Evolutionary conservation across 1,139 yeast genomes (phyloP), one percentile per base, ranked within the genome.

Genomic region (Diutina sp.): DNA sequence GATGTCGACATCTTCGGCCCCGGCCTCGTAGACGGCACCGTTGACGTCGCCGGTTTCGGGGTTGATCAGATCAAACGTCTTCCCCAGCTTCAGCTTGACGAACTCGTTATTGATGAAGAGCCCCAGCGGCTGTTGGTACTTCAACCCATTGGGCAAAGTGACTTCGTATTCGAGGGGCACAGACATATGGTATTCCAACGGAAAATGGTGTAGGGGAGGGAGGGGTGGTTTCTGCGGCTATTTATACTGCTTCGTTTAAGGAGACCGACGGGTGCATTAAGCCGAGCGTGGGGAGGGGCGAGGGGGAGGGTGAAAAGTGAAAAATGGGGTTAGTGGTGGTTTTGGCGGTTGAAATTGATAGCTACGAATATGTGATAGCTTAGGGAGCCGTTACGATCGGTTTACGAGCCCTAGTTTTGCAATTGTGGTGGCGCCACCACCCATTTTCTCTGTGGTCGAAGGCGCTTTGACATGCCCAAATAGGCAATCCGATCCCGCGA

Each of bases 51-150:
- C 91, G 28, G 91, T 87, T 38, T 84, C 72, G 53, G 91, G 90
- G 62, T 83, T 77, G 59, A 79, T 78, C 29, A 85, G 85, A 29
- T 78, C 81, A 59, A 84, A 72, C 38, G 83, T 83, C 65, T 82
- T 79, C 45, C 90, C 90, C 21, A 80, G 70, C 59, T 76, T 72
- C 38, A 90, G 77, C 58, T 77, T 70, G 60, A 86, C 85, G 66
- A 85, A 89, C 69, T 87, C 88, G 68, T 87, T 87, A 75, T 87
- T 85, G 69, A 89, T 86, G 77, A 87, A 88, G 65, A 89, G 76
- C 58, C 96, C 96, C 18, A 86, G 74, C 60, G 95, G 96, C 69
- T 87, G 89, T 69, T 75, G 57, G 67, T 76, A 80, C 56, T 73
- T 73, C 57, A 69, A 65, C 55, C 87, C 87, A 58, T 78, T 79